Conservation (phyloP, 2,329 filamentous ascomycete genomes). For the Penicillium verrucosum region DNA sequence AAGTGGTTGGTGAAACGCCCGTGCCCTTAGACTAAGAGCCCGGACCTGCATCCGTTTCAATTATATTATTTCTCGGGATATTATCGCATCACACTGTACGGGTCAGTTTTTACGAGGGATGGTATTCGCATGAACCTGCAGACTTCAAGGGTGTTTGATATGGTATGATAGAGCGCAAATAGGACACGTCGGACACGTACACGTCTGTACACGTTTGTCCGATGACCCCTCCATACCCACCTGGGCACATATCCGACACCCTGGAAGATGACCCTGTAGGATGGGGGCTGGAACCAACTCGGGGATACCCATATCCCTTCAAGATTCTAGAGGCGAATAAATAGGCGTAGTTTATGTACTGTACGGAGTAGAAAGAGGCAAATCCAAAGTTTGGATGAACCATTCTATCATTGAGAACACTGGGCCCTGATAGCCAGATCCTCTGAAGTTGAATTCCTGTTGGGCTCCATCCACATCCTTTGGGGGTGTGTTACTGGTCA, state of each 20-base stretch:
- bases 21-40: constrained; percentile 3
- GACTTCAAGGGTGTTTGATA: background rate
- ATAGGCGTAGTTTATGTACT: background rate
- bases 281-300: background rate
- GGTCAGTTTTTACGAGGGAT: background rate
- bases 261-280: background rate
- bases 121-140: background rate
- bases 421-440: background rate
- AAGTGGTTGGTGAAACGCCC: constrained; percentile 18
- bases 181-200: background rate
- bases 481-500: background rate
- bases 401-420: constrained; percentile 1
- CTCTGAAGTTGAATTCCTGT: background rate
- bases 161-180: background rate
- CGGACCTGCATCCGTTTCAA: constrained; percentile 16
- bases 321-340: background rate
- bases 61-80: constrained; percentile 7
- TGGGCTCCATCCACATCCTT: constrained; percentile 6
- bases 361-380: background rate
- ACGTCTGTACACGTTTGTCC: background rate
- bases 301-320: background rate
- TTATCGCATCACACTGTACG: constrained; percentile 1
- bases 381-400: constrained; percentile 9
- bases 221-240: constrained; percentile 8
- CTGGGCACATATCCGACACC: constrained; percentile 2